Evolutionary conservation across 345 rosid species (phyloP).

Genomic region (Pistacia integerrima): DNA sequence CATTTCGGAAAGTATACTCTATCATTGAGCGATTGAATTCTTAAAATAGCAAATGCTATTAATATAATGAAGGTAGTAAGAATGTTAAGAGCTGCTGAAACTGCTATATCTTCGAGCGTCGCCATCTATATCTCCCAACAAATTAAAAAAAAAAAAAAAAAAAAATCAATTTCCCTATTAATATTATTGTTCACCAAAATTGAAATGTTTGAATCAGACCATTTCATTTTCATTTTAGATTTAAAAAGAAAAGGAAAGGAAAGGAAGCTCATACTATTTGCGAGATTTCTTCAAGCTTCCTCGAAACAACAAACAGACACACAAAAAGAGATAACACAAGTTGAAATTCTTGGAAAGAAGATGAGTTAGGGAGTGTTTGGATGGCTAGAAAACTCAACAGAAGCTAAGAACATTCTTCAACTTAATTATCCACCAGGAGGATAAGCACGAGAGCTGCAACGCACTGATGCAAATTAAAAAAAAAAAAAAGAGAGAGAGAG

Average conservation of each 20-base stretch:
- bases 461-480: not conserved
- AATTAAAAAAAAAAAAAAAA: not conserved
- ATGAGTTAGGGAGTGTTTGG: constrained; percentile 25
- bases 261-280: not conserved
- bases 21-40: constrained; percentile 94
- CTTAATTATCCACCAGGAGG: constrained; percentile 3
- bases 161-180: too few species aligned
- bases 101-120: constrained; percentile 78
- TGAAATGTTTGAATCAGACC: too few species aligned
- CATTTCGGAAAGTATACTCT: constrained; percentile 95
- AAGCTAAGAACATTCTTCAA: constrained; percentile 30
- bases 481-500: not conserved
- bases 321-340: not conserved
- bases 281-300: not conserved
- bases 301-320: constrained; percentile 1
- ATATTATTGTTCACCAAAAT: too few species aligned
- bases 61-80: constrained; percentile 71
- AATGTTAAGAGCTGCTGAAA: constrained; percentile 76
- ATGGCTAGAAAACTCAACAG: constrained; percentile 29
- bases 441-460: constrained; percentile 14
- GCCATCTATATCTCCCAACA: constrained; percentile 58
- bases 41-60: constrained; percentile 70
- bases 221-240: too few species aligned
- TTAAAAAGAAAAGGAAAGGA: too few species aligned
- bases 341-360: constrained; percentile 13